phyloP scores from a whole-genome alignment of 768 basidiomycete species.

The Podaxis carcinomalis region DNA sequence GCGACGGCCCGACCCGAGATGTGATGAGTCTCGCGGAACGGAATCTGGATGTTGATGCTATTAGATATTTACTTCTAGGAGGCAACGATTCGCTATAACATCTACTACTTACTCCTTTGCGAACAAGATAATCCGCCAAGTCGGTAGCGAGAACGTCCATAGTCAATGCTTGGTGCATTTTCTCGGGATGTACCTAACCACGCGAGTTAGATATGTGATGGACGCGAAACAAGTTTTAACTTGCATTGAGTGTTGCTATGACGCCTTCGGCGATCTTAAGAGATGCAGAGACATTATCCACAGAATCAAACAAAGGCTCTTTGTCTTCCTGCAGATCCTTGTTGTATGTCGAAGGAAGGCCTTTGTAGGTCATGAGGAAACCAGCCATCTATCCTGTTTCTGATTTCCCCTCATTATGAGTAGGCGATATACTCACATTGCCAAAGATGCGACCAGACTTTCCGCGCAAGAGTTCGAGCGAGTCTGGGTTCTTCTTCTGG shows the following conservation, averaged over 20 bases:
- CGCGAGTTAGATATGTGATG: neutral
- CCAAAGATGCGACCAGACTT: constrained; percentile 95
- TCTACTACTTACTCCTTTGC: constrained; percentile 78
- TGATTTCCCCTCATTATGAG: neutral
- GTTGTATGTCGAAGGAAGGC: constrained; percentile 97
- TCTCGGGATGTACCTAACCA: constrained; percentile 76
- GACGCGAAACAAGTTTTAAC: constrained; percentile 17
- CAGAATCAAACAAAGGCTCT: constrained; percentile 92
- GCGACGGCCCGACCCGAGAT: constrained; percentile 96
- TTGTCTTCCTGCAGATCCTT: constrained; percentile 99
- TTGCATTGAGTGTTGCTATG: constrained; percentile 81
- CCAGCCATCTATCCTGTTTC: constrained; percentile 73
- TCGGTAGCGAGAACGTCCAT: constrained; percentile 99
- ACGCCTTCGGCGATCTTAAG: constrained; percentile 94
- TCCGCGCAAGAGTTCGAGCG: constrained; percentile 90
- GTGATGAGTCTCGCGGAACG: constrained; percentile 98
- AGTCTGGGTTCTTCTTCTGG: constrained; percentile 99
- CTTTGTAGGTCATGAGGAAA: constrained; percentile 96
- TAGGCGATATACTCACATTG: constrained; percentile 46
- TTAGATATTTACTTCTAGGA: neutral
- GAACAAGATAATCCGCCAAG: constrained; percentile 95
- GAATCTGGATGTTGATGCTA: constrained; percentile 52
- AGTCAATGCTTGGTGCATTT: constrained; percentile 87
- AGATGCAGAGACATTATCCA: constrained; percentile 85
- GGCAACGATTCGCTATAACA: neutral